Percentiles rank a stretch among this genome's conserved stretches.
Conservation (phyloP, 2,329 filamentous ascomycete species). For the Fusarium sp. region DNA sequence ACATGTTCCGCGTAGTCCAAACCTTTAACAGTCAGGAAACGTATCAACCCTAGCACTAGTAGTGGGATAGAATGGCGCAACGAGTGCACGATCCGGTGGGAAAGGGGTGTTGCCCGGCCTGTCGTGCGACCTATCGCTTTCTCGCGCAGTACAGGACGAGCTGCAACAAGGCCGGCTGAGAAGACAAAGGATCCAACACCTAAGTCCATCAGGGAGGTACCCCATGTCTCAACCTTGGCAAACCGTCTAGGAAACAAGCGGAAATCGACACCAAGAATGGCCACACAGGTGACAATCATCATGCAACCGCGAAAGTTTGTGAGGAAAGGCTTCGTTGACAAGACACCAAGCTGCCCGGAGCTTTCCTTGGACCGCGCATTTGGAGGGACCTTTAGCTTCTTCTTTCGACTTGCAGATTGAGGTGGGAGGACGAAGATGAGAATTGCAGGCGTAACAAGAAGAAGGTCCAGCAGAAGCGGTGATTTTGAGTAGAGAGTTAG, state of each 20-base stretch:
- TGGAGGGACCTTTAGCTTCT: conserved; percentile 59
- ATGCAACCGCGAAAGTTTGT: conserved; percentile 91
- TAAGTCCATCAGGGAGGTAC: conserved; percentile 98
- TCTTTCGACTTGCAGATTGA: conserved; percentile 48
- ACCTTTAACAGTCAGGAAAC: conserved; percentile 89
- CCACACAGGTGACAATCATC: conserved; percentile 88
- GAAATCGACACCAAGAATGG: conserved; percentile 98
- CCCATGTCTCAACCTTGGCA: conserved; percentile 99
- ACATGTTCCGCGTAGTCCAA: conserved; percentile 97
- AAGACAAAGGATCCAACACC: conserved; percentile 98
- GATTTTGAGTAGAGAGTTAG: conserved; percentile 84
- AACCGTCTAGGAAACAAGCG: conserved; percentile 91
- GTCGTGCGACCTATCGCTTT: conserved; percentile 61
- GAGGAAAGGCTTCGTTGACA: conserved; percentile 90
- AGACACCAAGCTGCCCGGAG: conserved; percentile 47
- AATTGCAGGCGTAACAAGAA: conserved; percentile 77
- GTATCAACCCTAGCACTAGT: conserved; percentile 79
- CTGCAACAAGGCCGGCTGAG: conserved; percentile 89
- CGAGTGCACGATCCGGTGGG: conserved; percentile 70
- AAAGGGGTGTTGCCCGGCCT: conserved; percentile 59
- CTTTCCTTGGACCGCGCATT: conserved; percentile 50
- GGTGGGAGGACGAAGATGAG: conserved; percentile 66
- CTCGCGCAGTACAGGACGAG: conserved; percentile 80
- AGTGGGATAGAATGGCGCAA: conserved; percentile 85
- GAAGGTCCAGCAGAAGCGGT: conserved; percentile 76